These are phyloP conservation scores for Rutstroemia sp. DNA, from an alignment of 2,329 filamentous ascomycete genomes.

Conservation along the genomic window DNA sequence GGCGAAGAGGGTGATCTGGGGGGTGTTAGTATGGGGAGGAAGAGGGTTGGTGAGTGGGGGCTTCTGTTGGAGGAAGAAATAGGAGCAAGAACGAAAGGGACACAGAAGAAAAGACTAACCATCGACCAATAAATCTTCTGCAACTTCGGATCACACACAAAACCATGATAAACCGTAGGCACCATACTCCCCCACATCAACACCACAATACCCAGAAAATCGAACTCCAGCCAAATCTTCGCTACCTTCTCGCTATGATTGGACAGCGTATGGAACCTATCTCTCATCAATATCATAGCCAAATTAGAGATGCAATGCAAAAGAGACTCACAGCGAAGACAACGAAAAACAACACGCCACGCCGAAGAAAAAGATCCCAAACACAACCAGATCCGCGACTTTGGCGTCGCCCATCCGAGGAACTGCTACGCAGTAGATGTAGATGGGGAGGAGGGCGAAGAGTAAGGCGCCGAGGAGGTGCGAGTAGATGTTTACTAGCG, in stretches of 20 bases:
- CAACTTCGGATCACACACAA: constrained; percentile 33
- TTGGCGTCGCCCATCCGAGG: constrained; percentile 29
- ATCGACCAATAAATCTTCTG: constrained; percentile 31
- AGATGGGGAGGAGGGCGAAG: constrained; percentile 26
- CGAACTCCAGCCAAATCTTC: constrained; percentile 31
- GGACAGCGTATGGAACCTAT: constrained; percentile 30
- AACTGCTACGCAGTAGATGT: constrained; percentile 24
- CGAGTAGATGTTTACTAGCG: constrained; percentile 31
- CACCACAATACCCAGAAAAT: constrained; percentile 33
- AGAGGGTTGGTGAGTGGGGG: constrained; percentile 1
- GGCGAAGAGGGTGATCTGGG: constrained; percentile 30
- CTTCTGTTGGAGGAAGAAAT: too few relatives aligned
- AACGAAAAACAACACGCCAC: constrained; percentile 32
- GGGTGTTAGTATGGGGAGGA: constrained; percentile 8
- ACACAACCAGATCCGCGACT: constrained; percentile 30
- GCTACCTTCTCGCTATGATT: constrained; percentile 32
- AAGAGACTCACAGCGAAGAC: constrained; percentile 29
- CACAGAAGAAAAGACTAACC: constrained; percentile 22
- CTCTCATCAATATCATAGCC: background rate
- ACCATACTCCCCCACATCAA: constrained; percentile 34
- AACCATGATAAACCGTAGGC: constrained; percentile 35
- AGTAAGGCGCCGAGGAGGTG: constrained; percentile 38
- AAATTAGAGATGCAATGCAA: background rate
- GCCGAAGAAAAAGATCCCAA: constrained; percentile 34
- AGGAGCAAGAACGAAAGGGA: too few relatives aligned